Evolutionary conservation across 2,329 filamentous ascomycete genomes (phyloP).

Genomic region (Cercospora berteroae): DNA sequence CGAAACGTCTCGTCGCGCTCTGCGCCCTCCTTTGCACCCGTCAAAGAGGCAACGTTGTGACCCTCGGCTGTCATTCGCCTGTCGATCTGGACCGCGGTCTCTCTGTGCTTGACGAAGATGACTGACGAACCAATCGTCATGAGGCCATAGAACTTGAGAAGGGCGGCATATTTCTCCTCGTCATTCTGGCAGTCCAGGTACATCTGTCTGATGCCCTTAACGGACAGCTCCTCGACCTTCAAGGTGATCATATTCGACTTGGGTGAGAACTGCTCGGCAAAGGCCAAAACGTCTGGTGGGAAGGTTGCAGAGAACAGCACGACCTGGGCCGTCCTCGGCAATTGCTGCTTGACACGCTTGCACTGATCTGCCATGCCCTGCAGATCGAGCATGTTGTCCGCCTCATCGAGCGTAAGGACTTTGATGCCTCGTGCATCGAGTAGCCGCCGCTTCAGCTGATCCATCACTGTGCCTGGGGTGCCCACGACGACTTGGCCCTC

Average conservation of each 20-base stretch:
- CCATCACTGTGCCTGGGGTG: slow-evolving; percentile 89
- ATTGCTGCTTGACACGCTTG: slow-evolving; percentile 74
- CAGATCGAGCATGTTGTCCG: slow-evolving; percentile 97
- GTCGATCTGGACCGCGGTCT: slow-evolving; percentile 82
- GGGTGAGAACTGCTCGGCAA: slow-evolving; percentile 80
- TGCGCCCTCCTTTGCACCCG: slow-evolving; percentile 79
- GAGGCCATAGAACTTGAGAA: slow-evolving; percentile 90
- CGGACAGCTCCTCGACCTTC: slow-evolving; percentile 85
- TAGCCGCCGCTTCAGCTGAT: slow-evolving; percentile 74
- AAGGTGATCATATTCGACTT: slow-evolving; percentile 83
- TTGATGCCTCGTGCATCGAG: slow-evolving; percentile 71
- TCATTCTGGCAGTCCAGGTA: slow-evolving; percentile 89
- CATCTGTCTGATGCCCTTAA: slow-evolving; percentile 96
- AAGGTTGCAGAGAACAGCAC: slow-evolving; percentile 96
- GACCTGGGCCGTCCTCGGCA: slow-evolving; percentile 75
- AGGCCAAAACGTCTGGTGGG: slow-evolving; percentile 79
- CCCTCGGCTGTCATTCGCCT: slow-evolving; percentile 82
- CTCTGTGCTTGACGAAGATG: slow-evolving; percentile 94
- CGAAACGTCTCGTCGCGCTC: slow-evolving; percentile 83
- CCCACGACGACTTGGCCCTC: slow-evolving; percentile 81
- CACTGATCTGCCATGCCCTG: slow-evolving; percentile 95
- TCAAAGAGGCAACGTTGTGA: slow-evolving; percentile 86
- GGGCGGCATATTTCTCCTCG: slow-evolving; percentile 78
- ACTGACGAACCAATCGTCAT: slow-evolving; percentile 97
- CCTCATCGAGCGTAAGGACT: slow-evolving; percentile 89